A percentile compares a stretch with the other conserved stretches of the same genome.
Conservation (phyloP, 2,329 filamentous ascomycete genomes). For the Fusarium brachygibbosum region DNA sequence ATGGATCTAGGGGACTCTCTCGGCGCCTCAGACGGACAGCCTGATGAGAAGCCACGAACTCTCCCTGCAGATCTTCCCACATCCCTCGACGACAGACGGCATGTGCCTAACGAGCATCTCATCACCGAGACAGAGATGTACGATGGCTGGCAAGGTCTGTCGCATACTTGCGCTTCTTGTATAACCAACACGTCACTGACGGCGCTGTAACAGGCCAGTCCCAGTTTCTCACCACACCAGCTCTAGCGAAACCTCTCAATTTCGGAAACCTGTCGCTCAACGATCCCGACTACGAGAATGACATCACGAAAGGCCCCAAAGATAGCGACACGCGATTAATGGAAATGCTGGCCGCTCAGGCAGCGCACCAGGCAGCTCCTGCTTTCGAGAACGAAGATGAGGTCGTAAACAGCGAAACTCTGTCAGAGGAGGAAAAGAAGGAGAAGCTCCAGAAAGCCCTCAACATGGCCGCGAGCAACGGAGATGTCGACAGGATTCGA, state of each 20-base stretch:
- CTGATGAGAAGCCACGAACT: constrained; percentile 58
- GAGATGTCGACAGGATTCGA: constrained; percentile 84
- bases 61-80: constrained; percentile 90
- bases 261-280: constrained; percentile 87
- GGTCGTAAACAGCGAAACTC: constrained; percentile 79
- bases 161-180: constrained; percentile 34
- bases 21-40: constrained; percentile 57
- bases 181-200: constrained; percentile 48
- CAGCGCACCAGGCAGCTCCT: constrained; percentile 80
- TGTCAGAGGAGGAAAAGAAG: constrained; percentile 82
- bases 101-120: constrained; percentile 71
- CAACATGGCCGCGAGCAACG: constrained; percentile 97
- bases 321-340: constrained; percentile 91
- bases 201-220: constrained; percentile 78
- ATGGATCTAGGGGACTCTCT: constrained; percentile 71
- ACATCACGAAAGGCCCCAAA: constrained; percentile 64
- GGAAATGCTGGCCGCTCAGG: constrained; percentile 96
- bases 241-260: constrained; percentile 84
- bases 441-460: constrained; percentile 86
- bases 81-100: constrained; percentile 88
- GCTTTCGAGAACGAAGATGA: constrained; percentile 84
- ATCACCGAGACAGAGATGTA: constrained; percentile 94
- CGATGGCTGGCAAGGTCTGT: constrained; percentile 94
- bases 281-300: constrained; percentile 80
- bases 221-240: constrained; percentile 90